Evolutionary conservation across 805 yeast species (phyloP), one percentile per base, ranked within the genome.

Genomic region (Pichia gijzeniarum): DNA sequence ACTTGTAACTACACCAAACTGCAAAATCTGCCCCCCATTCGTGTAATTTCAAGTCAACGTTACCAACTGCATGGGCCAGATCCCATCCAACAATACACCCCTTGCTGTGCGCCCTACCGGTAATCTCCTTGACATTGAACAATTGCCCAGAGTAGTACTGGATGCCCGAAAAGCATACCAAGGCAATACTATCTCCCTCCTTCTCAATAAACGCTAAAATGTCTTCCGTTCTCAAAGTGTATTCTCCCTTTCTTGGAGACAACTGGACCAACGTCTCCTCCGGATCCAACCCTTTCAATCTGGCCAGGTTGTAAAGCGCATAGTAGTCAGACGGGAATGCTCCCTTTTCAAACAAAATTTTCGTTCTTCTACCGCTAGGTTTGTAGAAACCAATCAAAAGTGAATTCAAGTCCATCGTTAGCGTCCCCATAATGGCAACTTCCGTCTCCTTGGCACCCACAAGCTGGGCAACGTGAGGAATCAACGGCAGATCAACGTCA

Each of bases 21-120:
- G 97, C 98, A 68, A 90, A 89, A 63, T 90, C 98, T 4, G 86
- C 93, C 46, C 74, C 68, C 96, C 96, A 90, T 40, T 85, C 87
- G 60, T 90, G 97, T 43, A 90, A 66, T 40, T 73, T 55, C 43
- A 91, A 63, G 7, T 79, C 80, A 2, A 87, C 90, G 61, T 91
- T 91, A 2, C 97, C 98, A 2, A 73, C 91, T 1, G 95, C 96
- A 61, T 90, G 98, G 1, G 98, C 98, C 53, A 90, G 70, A 62
- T 90, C 98, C 96, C 96, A 90, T 1, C 96, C 97, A 25, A 82
- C 85, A 1, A 75, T 67, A 31, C 85, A 72, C 21, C 66, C 75
- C 47, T 56, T 59, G 18, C 57, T 53, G 47, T 85, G 81, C 5
- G 83, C 89, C 39, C 67, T 68, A 8, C 58, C 56, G 1, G 97